phyloP scores from a whole-genome alignment of 768 basidiomycete genomes.

The Phlegmacium glaucopus region DNA sequence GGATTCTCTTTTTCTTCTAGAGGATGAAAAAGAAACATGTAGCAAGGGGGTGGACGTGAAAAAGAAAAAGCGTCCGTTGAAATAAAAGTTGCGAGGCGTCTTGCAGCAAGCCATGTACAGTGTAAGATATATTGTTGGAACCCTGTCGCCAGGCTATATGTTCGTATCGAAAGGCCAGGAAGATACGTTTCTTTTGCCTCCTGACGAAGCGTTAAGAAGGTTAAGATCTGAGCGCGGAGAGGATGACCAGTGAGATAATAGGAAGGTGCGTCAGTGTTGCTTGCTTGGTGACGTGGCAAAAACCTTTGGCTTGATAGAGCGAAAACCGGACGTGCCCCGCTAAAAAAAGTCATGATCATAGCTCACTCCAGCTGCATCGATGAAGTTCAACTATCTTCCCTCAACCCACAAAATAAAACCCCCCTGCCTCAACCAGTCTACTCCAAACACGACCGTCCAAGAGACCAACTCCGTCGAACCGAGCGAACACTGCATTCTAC shows the following conservation, averaged over 20 bases:
- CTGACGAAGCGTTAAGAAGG: conserved; percentile 12
- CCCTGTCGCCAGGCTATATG: conserved; percentile 13
- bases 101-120: conserved; percentile 20
- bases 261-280: conserved; percentile 23
- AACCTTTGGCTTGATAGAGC: conserved; percentile 7
- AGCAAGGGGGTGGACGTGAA: conserved; percentile 10
- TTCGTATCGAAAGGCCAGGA: conserved; percentile 7
- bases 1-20: conserved; percentile 1
- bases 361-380: conserved; percentile 16
- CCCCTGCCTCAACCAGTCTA: conserved; percentile 16
- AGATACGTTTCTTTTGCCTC: conserved; percentile 10
- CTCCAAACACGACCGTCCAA: conserved; percentile 8
- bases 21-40: not conserved
- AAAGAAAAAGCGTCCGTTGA: conserved; percentile 75
- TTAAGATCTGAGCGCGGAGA: conserved; percentile 9
- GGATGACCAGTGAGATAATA: conserved; percentile 19
- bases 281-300: conserved; percentile 15
- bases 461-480: conserved; percentile 33
- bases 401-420: conserved; percentile 13
- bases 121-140: conserved; percentile 16
- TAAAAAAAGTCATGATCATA: conserved; percentile 11
- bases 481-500: conserved; percentile 39
- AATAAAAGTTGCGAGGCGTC: conserved; percentile 31
- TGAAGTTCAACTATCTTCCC: conserved; percentile 9
- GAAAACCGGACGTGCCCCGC: conserved; percentile 41